These are phyloP conservation scores for Sutorius australiensis DNA, from an alignment of 768 basidiomycete species.

Conservation along the genomic window DNA sequence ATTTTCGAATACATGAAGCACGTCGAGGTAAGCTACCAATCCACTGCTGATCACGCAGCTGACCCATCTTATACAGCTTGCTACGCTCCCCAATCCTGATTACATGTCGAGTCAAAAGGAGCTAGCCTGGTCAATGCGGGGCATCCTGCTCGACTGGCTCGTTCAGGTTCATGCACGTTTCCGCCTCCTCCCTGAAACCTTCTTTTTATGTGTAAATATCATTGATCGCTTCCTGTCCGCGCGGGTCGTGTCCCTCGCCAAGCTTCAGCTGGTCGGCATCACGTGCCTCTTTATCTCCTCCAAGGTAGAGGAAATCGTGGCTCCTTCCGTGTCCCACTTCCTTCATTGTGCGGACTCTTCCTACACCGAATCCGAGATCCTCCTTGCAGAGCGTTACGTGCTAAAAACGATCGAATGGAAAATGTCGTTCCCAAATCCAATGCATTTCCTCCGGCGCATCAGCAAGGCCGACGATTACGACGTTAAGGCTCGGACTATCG, in stretches of 20 bases:
- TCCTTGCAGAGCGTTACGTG: slow-evolving; percentile 86
- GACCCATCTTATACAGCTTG: slow-evolving; percentile 43
- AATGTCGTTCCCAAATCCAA: slow-evolving; percentile 80
- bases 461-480: slow-evolving; percentile 95
- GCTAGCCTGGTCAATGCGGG: slow-evolving; percentile 86
- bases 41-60: neutral
- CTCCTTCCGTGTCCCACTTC: slow-evolving; percentile 80
- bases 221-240: slow-evolving; percentile 70
- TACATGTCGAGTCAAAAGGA: slow-evolving; percentile 86
- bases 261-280: slow-evolving; percentile 89
- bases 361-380: slow-evolving; percentile 74
- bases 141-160: slow-evolving; percentile 89
- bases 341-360: slow-evolving; percentile 74
- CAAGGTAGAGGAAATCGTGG: slow-evolving; percentile 91
- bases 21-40: slow-evolving; percentile 59
- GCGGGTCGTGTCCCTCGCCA: slow-evolving; percentile 73
- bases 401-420: slow-evolving; percentile 85
- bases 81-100: slow-evolving; percentile 75
- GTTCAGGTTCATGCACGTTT: slow-evolving; percentile 88
- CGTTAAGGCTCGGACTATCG: slow-evolving; percentile 77
- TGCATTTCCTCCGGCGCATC: slow-evolving; percentile 83
- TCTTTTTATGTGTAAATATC: slow-evolving; percentile 86
- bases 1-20: slow-evolving; percentile 89
- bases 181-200: slow-evolving; percentile 82
- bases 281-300: slow-evolving; percentile 84